A percentile compares a stretch with the other conserved stretches of the same genome.
phyloP scores from a whole-genome alignment of 2,329 filamentous ascomycete genomes.

The Pseudogymnoascus sp. region DNA sequence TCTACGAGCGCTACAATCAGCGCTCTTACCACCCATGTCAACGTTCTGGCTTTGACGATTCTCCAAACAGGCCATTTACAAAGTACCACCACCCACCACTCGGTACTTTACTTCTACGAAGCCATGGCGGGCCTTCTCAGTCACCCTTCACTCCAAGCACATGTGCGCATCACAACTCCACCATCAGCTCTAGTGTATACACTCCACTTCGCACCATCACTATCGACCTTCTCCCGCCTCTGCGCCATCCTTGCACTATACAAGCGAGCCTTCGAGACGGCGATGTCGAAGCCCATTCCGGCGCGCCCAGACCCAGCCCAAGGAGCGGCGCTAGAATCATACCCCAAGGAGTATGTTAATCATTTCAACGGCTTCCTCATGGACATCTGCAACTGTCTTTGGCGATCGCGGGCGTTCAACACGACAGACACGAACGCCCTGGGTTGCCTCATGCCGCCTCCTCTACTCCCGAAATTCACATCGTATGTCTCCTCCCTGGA shows the following conservation, averaged over 20 bases:
- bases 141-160: constrained; percentile 40
- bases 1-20: constrained; percentile 26
- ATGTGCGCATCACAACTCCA: constrained; percentile 60
- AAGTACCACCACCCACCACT: constrained; percentile 39
- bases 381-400: constrained; percentile 78
- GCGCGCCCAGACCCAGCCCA: constrained; percentile 27
- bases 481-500: constrained; percentile 43
- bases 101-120: constrained; percentile 63
- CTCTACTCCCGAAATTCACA: constrained; percentile 36
- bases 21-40: constrained; percentile 40
- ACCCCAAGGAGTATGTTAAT: constrained; percentile 52
- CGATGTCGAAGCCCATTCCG: constrained; percentile 37
- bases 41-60: constrained; percentile 49
- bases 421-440: constrained; percentile 50
- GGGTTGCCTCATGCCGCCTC: constrained; percentile 41
- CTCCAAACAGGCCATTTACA: constrained; percentile 41
- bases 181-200: constrained; percentile 59
- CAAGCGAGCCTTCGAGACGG: constrained; percentile 63
- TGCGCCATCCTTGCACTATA: constrained; percentile 62
- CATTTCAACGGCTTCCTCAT: constrained; percentile 77
- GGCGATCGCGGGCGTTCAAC: constrained; percentile 66
- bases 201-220: constrained; percentile 57
- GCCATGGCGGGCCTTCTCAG: constrained; percentile 48
- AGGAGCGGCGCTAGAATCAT: constrained; percentile 32
- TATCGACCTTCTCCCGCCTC: constrained; percentile 57